Conservation (phyloP, 225 moss, liverwort and hornwort genomes). For the Climacium dendroides region DNA sequence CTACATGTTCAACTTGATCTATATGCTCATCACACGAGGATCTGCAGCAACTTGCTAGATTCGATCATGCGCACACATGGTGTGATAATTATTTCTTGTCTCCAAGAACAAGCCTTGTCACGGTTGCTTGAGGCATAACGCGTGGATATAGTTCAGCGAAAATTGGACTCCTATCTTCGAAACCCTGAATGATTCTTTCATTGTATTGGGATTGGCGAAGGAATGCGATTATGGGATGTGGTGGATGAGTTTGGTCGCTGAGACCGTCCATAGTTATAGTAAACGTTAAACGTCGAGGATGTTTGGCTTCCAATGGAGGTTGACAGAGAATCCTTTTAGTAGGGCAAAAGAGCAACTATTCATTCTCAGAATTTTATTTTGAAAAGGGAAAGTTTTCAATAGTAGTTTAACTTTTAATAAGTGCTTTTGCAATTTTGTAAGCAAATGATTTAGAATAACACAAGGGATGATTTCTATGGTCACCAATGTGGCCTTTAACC, state of each 20-base stretch:
- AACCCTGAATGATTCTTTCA: background rate
- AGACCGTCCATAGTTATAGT: background rate
- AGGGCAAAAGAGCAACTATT: no score
- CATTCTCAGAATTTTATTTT: no score
- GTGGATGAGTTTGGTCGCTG: background rate
- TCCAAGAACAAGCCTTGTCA: background rate
- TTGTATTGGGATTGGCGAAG: background rate
- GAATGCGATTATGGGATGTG: background rate
- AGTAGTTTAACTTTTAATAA: no score
- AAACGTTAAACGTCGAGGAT: no score
- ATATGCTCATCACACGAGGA: background rate
- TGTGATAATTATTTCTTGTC: background rate
- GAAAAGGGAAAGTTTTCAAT: no score
- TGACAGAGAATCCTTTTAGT: no score
- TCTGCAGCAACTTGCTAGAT: background rate
- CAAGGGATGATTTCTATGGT: no score
- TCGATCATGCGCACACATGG: background rate
- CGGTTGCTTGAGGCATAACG: background rate
- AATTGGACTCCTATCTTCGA: background rate
- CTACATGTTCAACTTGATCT: background rate
- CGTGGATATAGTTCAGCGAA: background rate
- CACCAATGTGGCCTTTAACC: no score
- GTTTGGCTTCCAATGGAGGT: no score
- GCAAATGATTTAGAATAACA: no score
- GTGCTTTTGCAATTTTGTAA: no score